A percentile compares a stretch with the other conserved stretches of the same genome.
Evolutionary conservation across 345 rosid species (phyloP).

Genomic region (Bretschneidera sinensis): DNA sequence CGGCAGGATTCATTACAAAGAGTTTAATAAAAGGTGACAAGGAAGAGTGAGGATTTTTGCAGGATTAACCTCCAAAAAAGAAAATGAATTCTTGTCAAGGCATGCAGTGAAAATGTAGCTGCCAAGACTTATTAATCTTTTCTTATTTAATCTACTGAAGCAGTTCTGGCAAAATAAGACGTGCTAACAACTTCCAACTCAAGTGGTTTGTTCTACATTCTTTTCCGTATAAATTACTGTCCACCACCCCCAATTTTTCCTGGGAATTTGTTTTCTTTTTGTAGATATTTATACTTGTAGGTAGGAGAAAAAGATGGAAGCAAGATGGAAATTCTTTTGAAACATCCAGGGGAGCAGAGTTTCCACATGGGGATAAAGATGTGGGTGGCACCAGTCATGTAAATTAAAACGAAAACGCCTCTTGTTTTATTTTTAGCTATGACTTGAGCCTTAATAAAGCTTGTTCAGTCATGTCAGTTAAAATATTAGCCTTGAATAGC

Average conservation of each 20-base stretch:
- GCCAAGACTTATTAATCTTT: background rate
- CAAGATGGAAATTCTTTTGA: background rate
- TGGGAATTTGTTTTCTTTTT: background rate
- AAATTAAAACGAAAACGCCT: no score
- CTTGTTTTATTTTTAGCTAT: no score
- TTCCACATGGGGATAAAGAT: no score
- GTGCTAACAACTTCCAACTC: slow-evolving; percentile 11
- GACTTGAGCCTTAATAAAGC: no score
- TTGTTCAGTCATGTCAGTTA: no score
- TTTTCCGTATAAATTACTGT: no score
- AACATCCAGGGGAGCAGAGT: no score
- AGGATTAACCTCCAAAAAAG: background rate
- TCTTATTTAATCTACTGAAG: slow-evolving; percentile 6
- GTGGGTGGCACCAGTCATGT: no score
- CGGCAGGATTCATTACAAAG: no score
- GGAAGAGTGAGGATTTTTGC: background rate
- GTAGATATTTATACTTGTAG: background rate
- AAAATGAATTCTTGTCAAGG: slow-evolving; percentile 10
- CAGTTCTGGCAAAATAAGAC: slow-evolving; percentile 16
- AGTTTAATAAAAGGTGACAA: slow-evolving; percentile 21
- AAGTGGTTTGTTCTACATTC: slow-evolving; percentile 4
- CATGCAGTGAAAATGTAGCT: background rate
- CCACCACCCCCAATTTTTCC: no score
- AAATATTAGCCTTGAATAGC: no score
- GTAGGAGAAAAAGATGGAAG: background rate